Evolutionary conservation across 2,329 filamentous ascomycete species (phyloP).

Genomic region (Myriangium duriaei): DNA sequence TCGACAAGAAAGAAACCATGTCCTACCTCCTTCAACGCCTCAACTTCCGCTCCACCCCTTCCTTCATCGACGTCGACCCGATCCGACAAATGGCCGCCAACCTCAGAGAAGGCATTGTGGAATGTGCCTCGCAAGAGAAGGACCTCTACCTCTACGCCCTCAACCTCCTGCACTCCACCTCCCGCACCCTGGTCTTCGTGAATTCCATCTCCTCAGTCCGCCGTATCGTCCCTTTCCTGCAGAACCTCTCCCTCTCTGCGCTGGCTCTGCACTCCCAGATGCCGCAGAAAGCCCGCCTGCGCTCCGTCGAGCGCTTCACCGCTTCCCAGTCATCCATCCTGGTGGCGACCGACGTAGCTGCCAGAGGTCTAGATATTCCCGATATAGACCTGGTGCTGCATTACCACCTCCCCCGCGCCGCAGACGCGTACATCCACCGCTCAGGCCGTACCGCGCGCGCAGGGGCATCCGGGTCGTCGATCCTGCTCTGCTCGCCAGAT

Average conservation of each 20-base stretch:
- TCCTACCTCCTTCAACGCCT: conserved; percentile 85
- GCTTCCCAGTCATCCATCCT: conserved; percentile 52
- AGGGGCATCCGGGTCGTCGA: conserved; percentile 61
- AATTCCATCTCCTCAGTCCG: conserved; percentile 92
- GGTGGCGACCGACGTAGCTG: conserved; percentile 82
- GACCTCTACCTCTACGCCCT: conserved; percentile 89
- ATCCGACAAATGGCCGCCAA: conserved; percentile 75
- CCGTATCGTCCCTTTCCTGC: conserved; percentile 70
- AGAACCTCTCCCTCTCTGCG: conserved; percentile 66
- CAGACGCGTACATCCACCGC: conserved; percentile 89
- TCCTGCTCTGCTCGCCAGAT: conserved; percentile 81
- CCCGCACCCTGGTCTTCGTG: conserved; percentile 79
- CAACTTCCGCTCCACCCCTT: conserved; percentile 73
- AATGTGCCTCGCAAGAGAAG: conserved; percentile 91
- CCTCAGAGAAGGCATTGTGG: conserved; percentile 78
- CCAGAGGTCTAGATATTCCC: conserved; percentile 84
- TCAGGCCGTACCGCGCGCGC: conserved; percentile 89
- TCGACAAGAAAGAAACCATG: conserved; percentile 69
- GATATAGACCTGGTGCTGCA: conserved; percentile 82
- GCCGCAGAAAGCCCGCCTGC: conserved; percentile 88
- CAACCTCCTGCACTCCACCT: conserved; percentile 67
- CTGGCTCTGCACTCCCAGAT: conserved; percentile 83
- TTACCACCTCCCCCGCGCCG: conserved; percentile 85
- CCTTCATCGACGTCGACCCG: conserved; percentile 87
- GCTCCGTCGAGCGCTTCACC: conserved; percentile 81